phyloP scores from a whole-genome alignment of 768 basidiomycete genomes.

The Fomitopsis pulvina region DNA sequence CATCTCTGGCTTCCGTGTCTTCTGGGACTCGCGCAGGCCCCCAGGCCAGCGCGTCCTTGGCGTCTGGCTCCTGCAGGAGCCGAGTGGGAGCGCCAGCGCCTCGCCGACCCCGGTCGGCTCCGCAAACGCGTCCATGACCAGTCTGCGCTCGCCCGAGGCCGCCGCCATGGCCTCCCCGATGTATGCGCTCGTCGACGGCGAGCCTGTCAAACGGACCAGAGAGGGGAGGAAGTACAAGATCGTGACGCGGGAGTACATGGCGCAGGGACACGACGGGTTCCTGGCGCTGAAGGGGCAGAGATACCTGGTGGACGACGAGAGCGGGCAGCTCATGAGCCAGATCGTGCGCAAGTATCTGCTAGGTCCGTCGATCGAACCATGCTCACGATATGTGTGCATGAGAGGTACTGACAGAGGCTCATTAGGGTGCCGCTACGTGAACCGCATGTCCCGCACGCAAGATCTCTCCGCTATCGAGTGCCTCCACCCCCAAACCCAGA shows the following conservation, averaged over 20 bases:
- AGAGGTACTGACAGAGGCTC: not conserved
- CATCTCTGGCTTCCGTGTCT: slow-evolving; percentile 75
- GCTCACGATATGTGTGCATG: not conserved
- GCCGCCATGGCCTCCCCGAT: not conserved
- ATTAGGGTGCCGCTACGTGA: slow-evolving; percentile 69
- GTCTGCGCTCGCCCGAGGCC: slow-evolving; percentile 10
- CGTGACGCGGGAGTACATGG: slow-evolving; percentile 85
- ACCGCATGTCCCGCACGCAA: slow-evolving; percentile 44
- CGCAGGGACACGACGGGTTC: slow-evolving; percentile 81
- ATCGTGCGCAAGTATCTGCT: slow-evolving; percentile 82
- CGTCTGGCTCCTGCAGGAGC: slow-evolving; percentile 49
- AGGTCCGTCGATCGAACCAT: slow-evolving; percentile 36
- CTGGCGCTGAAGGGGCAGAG: slow-evolving; percentile 53
- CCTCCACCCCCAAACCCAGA: slow-evolving; percentile 38
- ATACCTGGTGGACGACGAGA: slow-evolving; percentile 78
- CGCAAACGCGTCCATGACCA: slow-evolving; percentile 15
- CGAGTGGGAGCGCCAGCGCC: slow-evolving; percentile 12
- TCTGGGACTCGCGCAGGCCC: slow-evolving; percentile 77
- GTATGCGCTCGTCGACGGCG: slow-evolving; percentile 36
- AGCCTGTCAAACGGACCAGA: slow-evolving; percentile 44
- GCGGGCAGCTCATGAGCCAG: slow-evolving; percentile 68
- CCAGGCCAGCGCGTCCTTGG: slow-evolving; percentile 70
- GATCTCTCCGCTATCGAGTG: slow-evolving; percentile 22
- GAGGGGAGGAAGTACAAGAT: slow-evolving; percentile 64
- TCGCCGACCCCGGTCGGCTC: slow-evolving; percentile 3